These are phyloP conservation scores for Orobanche coerulescens DNA, from an alignment of 257 asterid species.

Conservation along the genomic window DNA sequence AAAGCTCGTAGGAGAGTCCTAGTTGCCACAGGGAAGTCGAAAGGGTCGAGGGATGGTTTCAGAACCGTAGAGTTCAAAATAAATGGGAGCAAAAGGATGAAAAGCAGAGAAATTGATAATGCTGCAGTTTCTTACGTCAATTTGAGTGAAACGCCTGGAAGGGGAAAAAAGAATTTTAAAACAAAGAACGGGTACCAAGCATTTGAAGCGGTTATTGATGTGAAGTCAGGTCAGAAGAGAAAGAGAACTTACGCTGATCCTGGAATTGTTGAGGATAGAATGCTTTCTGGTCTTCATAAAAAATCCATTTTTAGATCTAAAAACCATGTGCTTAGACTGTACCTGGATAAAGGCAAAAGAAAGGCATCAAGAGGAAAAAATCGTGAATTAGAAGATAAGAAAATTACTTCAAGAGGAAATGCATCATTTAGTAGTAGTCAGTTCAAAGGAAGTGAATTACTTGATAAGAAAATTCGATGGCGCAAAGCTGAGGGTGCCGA, in stretches of 20 bases:
- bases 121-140: constrained; percentile 18
- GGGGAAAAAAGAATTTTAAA: constrained; percentile 24
- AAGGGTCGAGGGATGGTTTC: constrained; percentile 18
- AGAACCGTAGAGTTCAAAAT: constrained; percentile 15
- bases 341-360: constrained; percentile 23
- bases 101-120: constrained; percentile 24
- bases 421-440: constrained; percentile 17
- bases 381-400: constrained; percentile 20
- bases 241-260: constrained; percentile 41
- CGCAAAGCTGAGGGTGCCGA: constrained; percentile 23
- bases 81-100: constrained; percentile 20
- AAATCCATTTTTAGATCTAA: constrained; percentile 22
- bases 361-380: constrained; percentile 25
- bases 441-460: constrained; percentile 25
- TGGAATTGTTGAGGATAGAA: constrained; percentile 21
- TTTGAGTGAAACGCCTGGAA: constrained; percentile 8
- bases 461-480: constrained; percentile 25
- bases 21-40: constrained; percentile 13
- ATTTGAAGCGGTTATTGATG: constrained; percentile 15
- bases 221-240: constrained; percentile 37
- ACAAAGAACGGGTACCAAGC: constrained; percentile 28
- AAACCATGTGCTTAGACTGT: constrained; percentile 12
- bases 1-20: too few species aligned
- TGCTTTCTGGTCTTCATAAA: constrained; percentile 16
- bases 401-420: constrained; percentile 20